Percentiles rank a stretch among this genome's conserved stretches.
phyloP scores from a whole-genome alignment of 148 eudicot genomes.

The Polygonum maritimum region DNA sequence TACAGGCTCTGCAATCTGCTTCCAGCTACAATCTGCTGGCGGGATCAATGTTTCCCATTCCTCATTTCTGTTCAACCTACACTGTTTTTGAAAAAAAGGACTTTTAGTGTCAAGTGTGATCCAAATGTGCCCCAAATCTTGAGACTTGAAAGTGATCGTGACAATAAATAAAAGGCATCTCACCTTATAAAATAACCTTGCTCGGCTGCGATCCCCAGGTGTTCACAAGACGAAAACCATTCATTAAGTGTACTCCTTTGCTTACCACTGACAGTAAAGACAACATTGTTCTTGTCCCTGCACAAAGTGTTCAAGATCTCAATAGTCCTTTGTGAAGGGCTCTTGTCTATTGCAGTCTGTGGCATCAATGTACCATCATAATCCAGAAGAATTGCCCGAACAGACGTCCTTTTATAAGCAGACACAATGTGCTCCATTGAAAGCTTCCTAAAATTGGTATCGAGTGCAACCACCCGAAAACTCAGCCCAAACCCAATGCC shows the following conservation, averaged over 20 bases:
- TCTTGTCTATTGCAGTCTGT: slow-evolving; percentile 33
- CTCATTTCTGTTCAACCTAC: slow-evolving; percentile 22
- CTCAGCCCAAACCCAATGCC: slow-evolving; percentile 45
- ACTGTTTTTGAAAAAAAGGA: not conserved
- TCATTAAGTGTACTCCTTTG: slow-evolving; percentile 24
- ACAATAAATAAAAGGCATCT: not conserved
- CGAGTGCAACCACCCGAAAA: slow-evolving; percentile 43
- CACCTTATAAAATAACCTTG: slow-evolving; percentile 42
- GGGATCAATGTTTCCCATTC: slow-evolving; percentile 40
- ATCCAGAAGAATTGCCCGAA: too few species aligned
- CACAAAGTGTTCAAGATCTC: slow-evolving; percentile 30
- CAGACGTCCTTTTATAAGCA: slow-evolving; percentile 30
- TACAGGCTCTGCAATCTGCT: slow-evolving; percentile 39
- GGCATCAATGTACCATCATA: slow-evolving; percentile 53
- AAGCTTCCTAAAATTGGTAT: slow-evolving; percentile 42
- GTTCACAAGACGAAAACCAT: slow-evolving; percentile 33
- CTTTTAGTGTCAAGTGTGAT: not conserved
- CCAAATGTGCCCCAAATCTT: not conserved
- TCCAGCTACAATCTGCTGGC: slow-evolving; percentile 30
- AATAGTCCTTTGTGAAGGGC: slow-evolving; percentile 25
- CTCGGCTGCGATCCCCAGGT: slow-evolving; percentile 38
- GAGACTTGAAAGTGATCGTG: not conserved
- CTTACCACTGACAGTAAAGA: slow-evolving; percentile 40
- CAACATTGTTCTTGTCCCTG: slow-evolving; percentile 33
- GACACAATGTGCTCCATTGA: slow-evolving; percentile 41